phyloP scores from a whole-genome alignment of 331 rosid genomes.

The Pyracantha coccinea region DNA sequence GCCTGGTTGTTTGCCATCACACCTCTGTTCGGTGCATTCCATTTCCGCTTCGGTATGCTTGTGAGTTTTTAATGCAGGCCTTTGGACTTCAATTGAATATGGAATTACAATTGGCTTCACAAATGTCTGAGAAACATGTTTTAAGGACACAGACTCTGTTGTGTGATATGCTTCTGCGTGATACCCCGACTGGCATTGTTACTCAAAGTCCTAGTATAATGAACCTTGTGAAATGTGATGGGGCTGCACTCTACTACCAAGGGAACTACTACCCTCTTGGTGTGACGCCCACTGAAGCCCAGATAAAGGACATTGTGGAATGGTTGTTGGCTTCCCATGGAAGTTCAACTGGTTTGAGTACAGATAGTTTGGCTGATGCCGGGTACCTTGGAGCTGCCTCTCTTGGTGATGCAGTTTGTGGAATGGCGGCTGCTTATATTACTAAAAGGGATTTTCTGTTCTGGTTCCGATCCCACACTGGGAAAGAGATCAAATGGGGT shows the following conservation, averaged over 20 bases:
- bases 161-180: constrained; percentile 97
- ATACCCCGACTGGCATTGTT: constrained; percentile 77
- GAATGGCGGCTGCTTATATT: constrained; percentile 94
- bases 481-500: constrained; percentile 93
- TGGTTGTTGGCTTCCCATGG: constrained; percentile 84
- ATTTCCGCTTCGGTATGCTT: constrained; percentile 86
- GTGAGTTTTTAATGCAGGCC: constrained; percentile 97
- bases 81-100: constrained; percentile 88
- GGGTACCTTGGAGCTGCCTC: constrained; percentile 84
- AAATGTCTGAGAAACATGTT: constrained; percentile 73
- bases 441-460: constrained; percentile 72
- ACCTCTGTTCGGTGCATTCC: constrained; percentile 82
- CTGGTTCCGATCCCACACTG: constrained; percentile 97
- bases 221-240: constrained; percentile 92
- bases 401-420: constrained; percentile 93
- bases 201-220: constrained; percentile 91
- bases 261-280: constrained; percentile 66
- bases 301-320: constrained; percentile 76
- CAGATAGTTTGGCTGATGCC: constrained; percentile 94
- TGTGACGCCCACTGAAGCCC: constrained; percentile 74
- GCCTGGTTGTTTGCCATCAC: constrained; percentile 94
- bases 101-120: constrained; percentile 82
- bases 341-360: constrained; percentile 91
- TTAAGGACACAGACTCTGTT: constrained; percentile 85
- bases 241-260: constrained; percentile 74